Evolutionary conservation across 2,329 filamentous ascomycete genomes (phyloP), one percentile per base, ranked within the genome.

Genomic region (Aspergillus spinulosporus): DNA sequence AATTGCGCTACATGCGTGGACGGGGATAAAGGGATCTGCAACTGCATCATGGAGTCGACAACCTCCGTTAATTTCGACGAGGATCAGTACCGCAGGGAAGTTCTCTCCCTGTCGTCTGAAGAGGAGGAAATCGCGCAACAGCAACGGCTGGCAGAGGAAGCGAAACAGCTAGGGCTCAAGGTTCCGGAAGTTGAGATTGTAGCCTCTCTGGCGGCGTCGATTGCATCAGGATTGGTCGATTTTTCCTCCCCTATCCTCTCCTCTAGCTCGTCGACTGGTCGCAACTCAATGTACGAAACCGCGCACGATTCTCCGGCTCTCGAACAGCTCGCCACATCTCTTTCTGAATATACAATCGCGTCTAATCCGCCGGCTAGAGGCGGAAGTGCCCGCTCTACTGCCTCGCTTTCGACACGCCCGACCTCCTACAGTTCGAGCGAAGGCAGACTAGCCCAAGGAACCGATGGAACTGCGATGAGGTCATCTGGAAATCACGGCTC

Each of bases 361-460:
- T 70, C 68, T 32, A 63, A 66, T 42, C 64, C 61, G 26, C 64
- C 62, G 28, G 55, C 59, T 21, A 66, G 72, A 57, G 63, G 65
- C 3, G 64, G 67, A 4, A 75, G 73, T 59, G 64, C 68, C 26
- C 72, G 72, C 39, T 76, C 74, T 37, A 61, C 73, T 28, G 67
- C 68, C 21, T 76, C 74, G 5, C 60, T 70, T 5, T 76, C 73
- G 4, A 76, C 73, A 6, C 70, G 72, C 14, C 74, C 72, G 7
- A 74, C 73, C 4, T 74, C 72, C 3, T 74, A 66, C 50, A 72
- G 70, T 57, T 74, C 72, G 3, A 70, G 58, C 43, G 72, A 75
- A 51, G 71, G 67, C 34, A 68, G 63, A 14, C 43, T 61, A 3
- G 54, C 60, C 0, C 59, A 52, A 3, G 63, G 62, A 26, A 47